phyloP scores from a whole-genome alignment of 2,329 filamentous ascomycete species.

The Phaeosphaeriaceae sp. region DNA sequence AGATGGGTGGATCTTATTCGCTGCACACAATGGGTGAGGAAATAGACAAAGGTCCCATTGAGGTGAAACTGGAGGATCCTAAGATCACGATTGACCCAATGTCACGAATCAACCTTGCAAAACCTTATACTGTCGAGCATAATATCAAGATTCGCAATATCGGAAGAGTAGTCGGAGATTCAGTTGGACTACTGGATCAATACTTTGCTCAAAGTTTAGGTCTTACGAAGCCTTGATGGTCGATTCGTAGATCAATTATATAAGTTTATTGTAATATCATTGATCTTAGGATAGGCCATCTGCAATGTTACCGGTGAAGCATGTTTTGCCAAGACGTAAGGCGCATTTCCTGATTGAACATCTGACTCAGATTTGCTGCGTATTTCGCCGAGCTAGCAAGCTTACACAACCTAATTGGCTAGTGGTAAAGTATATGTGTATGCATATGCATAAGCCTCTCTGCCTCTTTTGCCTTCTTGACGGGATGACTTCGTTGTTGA shows the following conservation, averaged over 20 bases:
- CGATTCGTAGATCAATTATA: background rate
- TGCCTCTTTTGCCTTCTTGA: background rate
- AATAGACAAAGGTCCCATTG: slow-evolving; percentile 2
- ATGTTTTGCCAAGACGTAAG: background rate
- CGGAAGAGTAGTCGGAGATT: slow-evolving; percentile 20
- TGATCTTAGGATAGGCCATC: background rate
- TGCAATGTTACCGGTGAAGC: background rate
- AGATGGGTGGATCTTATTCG: background rate
- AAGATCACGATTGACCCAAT: slow-evolving; percentile 16
- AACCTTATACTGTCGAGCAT: slow-evolving; percentile 34
- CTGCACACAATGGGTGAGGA: slow-evolving; percentile 1
- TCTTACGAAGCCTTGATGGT: background rate
- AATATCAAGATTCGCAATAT: slow-evolving; percentile 36
- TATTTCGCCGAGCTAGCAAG: background rate
- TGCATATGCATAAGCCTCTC: background rate
- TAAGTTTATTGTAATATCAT: background rate
- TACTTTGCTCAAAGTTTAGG: slow-evolving; percentile 8
- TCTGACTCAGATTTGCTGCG: background rate
- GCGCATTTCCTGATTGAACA: background rate
- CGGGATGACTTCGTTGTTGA: background rate
- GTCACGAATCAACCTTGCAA: slow-evolving; percentile 30
- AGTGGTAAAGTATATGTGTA: too few relatives aligned
- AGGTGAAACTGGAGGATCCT: slow-evolving; percentile 11
- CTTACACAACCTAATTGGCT: background rate
- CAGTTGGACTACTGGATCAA: slow-evolving; percentile 6